A percentile compares a stretch with the other conserved stretches of the same genome.
These are phyloP conservation scores for Syzygium malaccense DNA, from an alignment of 441 rosid genomes.

Conservation along the genomic window DNA sequence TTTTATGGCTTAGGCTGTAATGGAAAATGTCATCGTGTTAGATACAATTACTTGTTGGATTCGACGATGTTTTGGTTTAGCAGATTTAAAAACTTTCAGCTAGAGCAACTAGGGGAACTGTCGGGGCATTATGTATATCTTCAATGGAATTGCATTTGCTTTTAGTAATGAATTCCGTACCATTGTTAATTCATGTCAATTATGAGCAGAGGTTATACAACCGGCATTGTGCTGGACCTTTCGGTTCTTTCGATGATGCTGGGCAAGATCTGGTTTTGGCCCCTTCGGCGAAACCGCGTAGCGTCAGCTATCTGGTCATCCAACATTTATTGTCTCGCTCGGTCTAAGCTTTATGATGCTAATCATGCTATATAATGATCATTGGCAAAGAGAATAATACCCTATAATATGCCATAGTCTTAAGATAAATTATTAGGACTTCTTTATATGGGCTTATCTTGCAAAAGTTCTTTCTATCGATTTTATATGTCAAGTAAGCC, in stretches of 20 bases:
- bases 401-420: background rate
- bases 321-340: background rate
- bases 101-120: background rate
- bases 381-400: background rate
- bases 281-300: background rate
- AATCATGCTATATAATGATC: background rate
- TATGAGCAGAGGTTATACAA: background rate
- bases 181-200: background rate
- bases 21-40: background rate
- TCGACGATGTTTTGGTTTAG: background rate
- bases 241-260: background rate
- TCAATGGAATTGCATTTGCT: background rate
- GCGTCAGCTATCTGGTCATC: fast-evolving
- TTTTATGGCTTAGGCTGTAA: background rate
- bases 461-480: background rate
- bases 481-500: background rate
- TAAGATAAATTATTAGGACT: background rate
- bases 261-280: background rate
- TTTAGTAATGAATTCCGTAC: background rate
- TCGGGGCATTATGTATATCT: background rate
- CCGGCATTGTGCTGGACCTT: background rate
- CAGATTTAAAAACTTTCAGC: background rate
- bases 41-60: background rate
- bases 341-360: background rate
- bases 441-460: background rate